Base-by-base conservation (phyloP, 371 early-diverging fungal genomes). In the Syncephalastrum monosporum region DNA sequence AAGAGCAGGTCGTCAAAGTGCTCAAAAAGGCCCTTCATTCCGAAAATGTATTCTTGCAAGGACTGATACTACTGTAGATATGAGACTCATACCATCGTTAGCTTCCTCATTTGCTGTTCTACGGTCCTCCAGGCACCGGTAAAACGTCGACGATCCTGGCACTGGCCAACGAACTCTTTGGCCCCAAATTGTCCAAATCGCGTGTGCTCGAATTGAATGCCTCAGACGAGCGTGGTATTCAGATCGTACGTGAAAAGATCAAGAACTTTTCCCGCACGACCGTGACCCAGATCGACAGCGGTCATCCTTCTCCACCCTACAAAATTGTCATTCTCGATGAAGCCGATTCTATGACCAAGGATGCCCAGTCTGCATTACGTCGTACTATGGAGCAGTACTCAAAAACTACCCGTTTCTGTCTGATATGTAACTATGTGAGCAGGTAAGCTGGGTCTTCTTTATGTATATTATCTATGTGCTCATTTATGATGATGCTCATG, bases 71-170 rank as follows among this genome's bases (percentile, higher is more conserved):
- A 10, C 3, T 33, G 21, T 12, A 1, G 2, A 48, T 14, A 45
- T 4, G n/a, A 5, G 4, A 33, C 16, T 41, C 38, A 33, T 66
- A 92, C 95, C 56, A 90, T 91, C 42, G 83, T 17, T 69, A 93
- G 92, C 82, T 98, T 50, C 99, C 99, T 21, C 99, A 99, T 72
- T 82, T 99, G 33, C 78, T 99, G 33, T 97, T 99, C 69, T 97
- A 99, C 79, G 99, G 99, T 5, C 99, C 99, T 50, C 98, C 99
- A 33, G 99, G 99, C 53, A 91, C 99, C 3, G 99, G 99, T 65
- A 99, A 99, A 77, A 99, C 99, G 0, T 93, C 97, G 0, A 96
- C 98, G 3, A 97, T 99, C 59, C 80, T 98, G 47, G 94, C 99
- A 0, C 77, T 98, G 47, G 85, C 93, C 3, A 82, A 89, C 47